A percentile compares a stretch with the other conserved stretches of the same genome.
phyloP scores from a whole-genome alignment of 177 flowering plant genomes.

The Tripterygium wilfordii region DNA sequence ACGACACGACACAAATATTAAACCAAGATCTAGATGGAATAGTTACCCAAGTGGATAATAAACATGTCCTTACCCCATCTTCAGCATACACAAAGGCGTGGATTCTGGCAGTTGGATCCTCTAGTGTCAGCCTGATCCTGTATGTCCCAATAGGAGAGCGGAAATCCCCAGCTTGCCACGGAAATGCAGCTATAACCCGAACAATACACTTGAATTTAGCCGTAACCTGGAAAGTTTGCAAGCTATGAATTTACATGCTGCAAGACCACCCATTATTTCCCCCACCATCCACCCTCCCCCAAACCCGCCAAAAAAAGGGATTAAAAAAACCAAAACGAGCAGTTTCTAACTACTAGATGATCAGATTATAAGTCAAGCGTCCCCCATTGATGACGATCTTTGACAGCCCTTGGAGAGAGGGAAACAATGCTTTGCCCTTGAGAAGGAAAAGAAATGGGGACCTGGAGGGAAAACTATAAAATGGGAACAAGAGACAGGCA shows the following conservation, averaged over 20 bases:
- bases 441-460: too few relatives aligned
- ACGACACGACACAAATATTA: background rate
- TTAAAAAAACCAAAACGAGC: too few relatives aligned
- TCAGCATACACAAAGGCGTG: slow-evolving; percentile 65
- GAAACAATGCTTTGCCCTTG: too few relatives aligned
- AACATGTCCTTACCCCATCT: slow-evolving; percentile 57
- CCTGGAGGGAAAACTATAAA: too few relatives aligned
- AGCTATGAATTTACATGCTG: background rate
- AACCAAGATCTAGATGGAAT: background rate
- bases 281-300: background rate
- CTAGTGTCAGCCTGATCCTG: slow-evolving; percentile 63
- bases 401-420: too few relatives aligned
- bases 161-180: slow-evolving; percentile 55
- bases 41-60: background rate
- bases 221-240: slow-evolving; percentile 37
- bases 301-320: background rate
- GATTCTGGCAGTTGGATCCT: slow-evolving; percentile 84
- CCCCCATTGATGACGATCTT: too few relatives aligned
- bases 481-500: too few relatives aligned
- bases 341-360: too few relatives aligned
- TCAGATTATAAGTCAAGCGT: too few relatives aligned
- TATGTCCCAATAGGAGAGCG: slow-evolving; percentile 39
- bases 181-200: slow-evolving; percentile 56
- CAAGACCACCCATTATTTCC: background rate
- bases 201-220: slow-evolving; percentile 69